Percentiles rank a stretch among this genome's conserved stretches.
Evolutionary conservation across 225 moss, liverwort and hornwort species (phyloP).

Genomic region (Asterella californica): DNA sequence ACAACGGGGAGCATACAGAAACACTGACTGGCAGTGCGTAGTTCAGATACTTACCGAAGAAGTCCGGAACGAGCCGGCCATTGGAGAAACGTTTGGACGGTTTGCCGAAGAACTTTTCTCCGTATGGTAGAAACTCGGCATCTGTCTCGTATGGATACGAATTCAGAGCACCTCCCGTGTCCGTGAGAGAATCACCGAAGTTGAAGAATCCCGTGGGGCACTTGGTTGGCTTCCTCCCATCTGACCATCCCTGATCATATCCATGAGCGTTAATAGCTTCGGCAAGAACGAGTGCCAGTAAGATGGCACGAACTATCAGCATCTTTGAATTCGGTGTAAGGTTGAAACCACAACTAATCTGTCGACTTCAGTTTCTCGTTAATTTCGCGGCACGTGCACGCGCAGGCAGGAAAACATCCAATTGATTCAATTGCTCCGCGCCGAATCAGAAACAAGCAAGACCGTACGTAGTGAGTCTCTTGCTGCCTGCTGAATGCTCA

Average conservation of each 20-base stretch:
- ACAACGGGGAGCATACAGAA: background rate
- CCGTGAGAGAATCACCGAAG: slow-evolving; percentile 28
- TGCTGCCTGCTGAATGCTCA: too few relatives aligned
- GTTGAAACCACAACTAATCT: too few relatives aligned
- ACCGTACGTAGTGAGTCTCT: too few relatives aligned
- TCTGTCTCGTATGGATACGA: slow-evolving; percentile 1
- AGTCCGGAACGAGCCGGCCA: slow-evolving; percentile 22
- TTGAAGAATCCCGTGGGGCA: slow-evolving; percentile 25
- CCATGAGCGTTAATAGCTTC: too few relatives aligned
- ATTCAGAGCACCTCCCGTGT: slow-evolving; percentile 18
- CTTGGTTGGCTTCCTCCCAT: background rate
- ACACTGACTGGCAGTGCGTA: background rate
- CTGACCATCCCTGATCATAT: background rate
- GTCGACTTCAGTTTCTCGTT: too few relatives aligned
- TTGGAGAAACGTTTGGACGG: slow-evolving; percentile 28
- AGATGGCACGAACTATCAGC: too few relatives aligned
- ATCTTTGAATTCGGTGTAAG: too few relatives aligned
- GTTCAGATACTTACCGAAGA: slow-evolving; percentile 16
- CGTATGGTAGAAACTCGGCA: slow-evolving; percentile 18
- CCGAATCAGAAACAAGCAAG: too few relatives aligned
- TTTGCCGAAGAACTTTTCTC: slow-evolving; percentile 20
- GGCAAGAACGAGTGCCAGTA: too few relatives aligned
- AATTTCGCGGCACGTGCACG: too few relatives aligned
- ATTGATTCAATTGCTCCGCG: too few relatives aligned
- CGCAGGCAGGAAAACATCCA: too few relatives aligned